Evolutionary conservation across 805 yeast species (phyloP).

Genomic region (Nakazawaea populi): DNA sequence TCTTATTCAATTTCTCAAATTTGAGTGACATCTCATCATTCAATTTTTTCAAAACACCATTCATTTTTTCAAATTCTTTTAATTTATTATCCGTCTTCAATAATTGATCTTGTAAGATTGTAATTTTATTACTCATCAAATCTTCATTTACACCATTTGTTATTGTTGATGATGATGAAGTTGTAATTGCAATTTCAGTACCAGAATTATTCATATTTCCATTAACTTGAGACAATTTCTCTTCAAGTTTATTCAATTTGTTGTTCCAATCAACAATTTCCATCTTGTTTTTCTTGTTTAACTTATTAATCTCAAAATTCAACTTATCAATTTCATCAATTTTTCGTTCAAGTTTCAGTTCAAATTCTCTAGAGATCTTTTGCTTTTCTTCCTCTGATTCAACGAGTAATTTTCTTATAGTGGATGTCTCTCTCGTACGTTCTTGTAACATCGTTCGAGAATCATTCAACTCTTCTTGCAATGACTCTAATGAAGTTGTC

Average conservation of each 20-base stretch:
- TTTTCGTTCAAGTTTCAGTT: constrained; percentile 40
- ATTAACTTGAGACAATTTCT: constrained; percentile 20
- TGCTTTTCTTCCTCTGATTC: constrained; percentile 62
- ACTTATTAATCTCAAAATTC: constrained; percentile 45
- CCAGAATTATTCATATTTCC: not conserved
- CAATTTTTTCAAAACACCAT: constrained; percentile 46
- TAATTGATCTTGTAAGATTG: constrained; percentile 39
- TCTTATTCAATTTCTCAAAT: constrained; percentile 62
- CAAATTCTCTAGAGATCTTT: constrained; percentile 47
- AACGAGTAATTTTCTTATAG: constrained; percentile 60
- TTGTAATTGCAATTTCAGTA: not conserved
- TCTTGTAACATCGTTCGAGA: constrained; percentile 69
- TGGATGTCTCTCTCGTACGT: constrained; percentile 70
- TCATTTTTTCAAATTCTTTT: constrained; percentile 50
- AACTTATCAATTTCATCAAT: constrained; percentile 57
- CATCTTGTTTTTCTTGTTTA: constrained; percentile 50
- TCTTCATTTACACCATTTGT: not conserved
- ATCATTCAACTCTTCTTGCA: constrained; percentile 82
- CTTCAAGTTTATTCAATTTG: constrained; percentile 30
- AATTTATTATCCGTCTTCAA: constrained; percentile 42
- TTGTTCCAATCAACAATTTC: constrained; percentile 60
- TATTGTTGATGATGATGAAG: not conserved
- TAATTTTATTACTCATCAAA: not conserved
- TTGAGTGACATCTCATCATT: constrained; percentile 67
- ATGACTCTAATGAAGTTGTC: constrained; percentile 49